Evolutionary conservation across 176 grass and related monocot genomes (phyloP).

Genomic region (Hsuehochloa calcarea): DNA sequence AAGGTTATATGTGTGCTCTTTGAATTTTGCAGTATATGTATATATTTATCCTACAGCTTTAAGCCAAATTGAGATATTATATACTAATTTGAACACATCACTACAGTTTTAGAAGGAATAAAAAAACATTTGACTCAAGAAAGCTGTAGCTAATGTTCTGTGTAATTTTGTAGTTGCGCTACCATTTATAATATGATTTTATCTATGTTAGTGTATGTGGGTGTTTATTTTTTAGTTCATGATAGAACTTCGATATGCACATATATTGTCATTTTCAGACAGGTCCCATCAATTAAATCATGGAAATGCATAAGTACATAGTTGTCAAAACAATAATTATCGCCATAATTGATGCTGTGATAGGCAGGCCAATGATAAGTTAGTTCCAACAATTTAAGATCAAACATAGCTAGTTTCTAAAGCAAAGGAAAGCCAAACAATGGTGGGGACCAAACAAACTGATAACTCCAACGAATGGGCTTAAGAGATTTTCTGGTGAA

Average conservation of each 20-base stretch:
- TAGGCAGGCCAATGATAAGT: conserved; percentile 59
- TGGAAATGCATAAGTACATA: conserved; percentile 37
- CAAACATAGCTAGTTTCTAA: conserved; percentile 49
- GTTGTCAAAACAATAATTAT: conserved; percentile 54
- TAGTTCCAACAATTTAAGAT: conserved; percentile 52
- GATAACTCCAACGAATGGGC: conserved; percentile 46
- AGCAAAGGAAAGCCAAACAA: conserved; percentile 45
- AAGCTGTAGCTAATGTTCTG: not conserved
- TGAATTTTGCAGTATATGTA: not conserved
- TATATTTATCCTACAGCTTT: not conserved
- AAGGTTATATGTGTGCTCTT: not conserved
- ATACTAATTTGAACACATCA: not conserved
- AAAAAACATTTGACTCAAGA: not conserved
- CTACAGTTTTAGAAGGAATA: not conserved
- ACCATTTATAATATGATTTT: not conserved
- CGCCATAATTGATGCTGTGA: conserved; percentile 35
- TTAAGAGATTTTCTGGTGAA: conserved; percentile 36
- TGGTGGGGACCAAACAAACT: conserved; percentile 44
- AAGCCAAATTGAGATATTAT: not conserved
- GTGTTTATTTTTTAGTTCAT: not conserved
- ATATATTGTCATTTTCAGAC: conserved; percentile 24
- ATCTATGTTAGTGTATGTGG: not conserved
- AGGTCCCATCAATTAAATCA: conserved; percentile 35
- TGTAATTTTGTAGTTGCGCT: not conserved
- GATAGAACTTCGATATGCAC: not conserved